These are phyloP conservation scores for Trichoderma arundinaceum DNA, from an alignment of 2,329 filamentous ascomycete species.

Conservation along the genomic window DNA sequence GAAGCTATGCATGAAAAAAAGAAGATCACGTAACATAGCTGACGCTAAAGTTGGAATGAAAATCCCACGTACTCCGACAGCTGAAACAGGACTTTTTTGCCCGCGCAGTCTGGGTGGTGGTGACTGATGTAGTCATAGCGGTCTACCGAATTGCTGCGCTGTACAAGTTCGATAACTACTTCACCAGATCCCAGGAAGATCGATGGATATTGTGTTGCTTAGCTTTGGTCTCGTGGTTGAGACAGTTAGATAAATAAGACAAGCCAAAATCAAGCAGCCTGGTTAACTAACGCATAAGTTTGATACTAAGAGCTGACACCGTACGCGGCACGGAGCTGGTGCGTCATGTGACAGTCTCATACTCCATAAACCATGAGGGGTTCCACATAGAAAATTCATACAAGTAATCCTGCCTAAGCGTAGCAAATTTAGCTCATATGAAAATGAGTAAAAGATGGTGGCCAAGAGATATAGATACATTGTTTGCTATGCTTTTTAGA, in stretches of 20 bases:
- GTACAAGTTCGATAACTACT: not conserved
- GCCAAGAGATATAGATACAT: too few species aligned
- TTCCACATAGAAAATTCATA: too few species aligned
- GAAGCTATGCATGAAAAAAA: not conserved
- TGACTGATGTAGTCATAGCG: conserved; percentile 11
- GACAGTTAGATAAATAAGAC: conserved; percentile 2
- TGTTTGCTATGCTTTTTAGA: too few species aligned
- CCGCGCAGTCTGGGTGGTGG: not conserved
- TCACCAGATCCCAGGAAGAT: not conserved
- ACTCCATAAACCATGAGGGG: too few species aligned
- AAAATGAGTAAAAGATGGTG: too few species aligned
- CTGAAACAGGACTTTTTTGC: conserved; percentile 20
- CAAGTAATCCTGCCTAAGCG: too few species aligned
- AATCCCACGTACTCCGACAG: conserved; percentile 26
- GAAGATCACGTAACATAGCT: not conserved
- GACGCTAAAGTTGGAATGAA: conserved; percentile 7
- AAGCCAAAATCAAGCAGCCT: conserved; percentile 13
- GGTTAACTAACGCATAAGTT: not conserved
- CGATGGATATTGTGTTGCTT: not conserved
- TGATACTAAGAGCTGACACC: not conserved
- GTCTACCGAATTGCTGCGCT: too few species aligned
- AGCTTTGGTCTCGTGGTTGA: not conserved
- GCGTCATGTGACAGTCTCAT: too few species aligned
- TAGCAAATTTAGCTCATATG: too few species aligned
- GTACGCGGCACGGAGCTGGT: not conserved